Conservation (phyloP, 2,329 filamentous ascomycete genomes). For the Fusarium acutatum region DNA sequence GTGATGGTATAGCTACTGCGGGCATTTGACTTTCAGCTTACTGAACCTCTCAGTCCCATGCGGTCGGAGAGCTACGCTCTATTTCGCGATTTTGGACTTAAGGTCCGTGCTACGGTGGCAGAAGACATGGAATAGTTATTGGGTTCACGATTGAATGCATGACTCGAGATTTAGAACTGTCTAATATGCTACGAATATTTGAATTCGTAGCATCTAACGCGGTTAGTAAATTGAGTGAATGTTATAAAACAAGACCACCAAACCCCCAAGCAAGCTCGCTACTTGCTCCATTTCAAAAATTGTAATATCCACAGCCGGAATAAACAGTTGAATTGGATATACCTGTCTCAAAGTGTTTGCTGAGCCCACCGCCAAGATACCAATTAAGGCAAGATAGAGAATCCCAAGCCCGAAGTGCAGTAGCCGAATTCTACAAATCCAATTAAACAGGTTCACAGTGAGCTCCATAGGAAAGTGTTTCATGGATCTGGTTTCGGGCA, state of each 20-base stretch:
- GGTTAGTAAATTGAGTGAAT: background rate
- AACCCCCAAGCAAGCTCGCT: background rate
- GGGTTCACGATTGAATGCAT: fast-evolving
- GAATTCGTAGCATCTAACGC: fast-evolving
- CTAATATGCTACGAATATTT: fast-evolving
- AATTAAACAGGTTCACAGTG: fast-evolving
- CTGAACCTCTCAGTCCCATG: background rate
- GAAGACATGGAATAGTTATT: background rate
- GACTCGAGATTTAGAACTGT: fast-evolving
- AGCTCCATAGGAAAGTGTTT: fast-evolving
- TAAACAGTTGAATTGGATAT: background rate
- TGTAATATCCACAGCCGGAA: background rate
- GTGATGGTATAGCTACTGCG: background rate
- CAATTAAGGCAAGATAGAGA: background rate
- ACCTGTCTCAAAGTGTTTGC: fast-evolving
- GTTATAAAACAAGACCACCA: background rate
- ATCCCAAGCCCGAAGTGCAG: background rate
- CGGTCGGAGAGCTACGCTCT: background rate
- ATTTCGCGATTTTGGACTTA: background rate
- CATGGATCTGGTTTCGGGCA: background rate
- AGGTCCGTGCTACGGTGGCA: background rate
- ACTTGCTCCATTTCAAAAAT: background rate
- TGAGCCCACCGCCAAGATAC: fast-evolving
- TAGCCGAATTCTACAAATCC: background rate
- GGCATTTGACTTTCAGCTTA: background rate